Evolutionary conservation across 2,329 filamentous ascomycete species (phyloP).

Genomic region (Phyllosticta paracitricarpa): DNA sequence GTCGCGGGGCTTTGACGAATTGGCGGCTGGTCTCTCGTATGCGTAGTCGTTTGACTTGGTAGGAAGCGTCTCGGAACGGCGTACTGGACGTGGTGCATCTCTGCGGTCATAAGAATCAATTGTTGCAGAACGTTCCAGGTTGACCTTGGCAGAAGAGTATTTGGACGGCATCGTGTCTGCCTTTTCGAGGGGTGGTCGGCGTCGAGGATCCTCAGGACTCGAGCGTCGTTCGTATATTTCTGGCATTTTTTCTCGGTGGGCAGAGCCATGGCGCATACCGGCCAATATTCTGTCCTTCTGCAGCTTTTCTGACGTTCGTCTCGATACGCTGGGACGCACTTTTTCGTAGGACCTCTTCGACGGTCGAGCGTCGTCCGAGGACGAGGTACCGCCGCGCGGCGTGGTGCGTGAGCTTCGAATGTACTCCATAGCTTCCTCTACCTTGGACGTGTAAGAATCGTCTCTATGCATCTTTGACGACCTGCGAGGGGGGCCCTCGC

Average conservation of each 20-base stretch:
- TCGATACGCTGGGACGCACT: constrained; percentile 2
- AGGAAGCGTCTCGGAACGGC: constrained; percentile 31
- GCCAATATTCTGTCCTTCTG: constrained; percentile 5
- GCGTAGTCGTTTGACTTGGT: constrained; percentile 17
- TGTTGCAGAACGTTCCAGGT: constrained; percentile 22
- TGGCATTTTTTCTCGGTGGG: constrained; percentile 16
- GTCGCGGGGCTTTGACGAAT: constrained; percentile 22
- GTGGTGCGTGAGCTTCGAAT: background rate
- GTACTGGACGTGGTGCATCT: constrained; percentile 25
- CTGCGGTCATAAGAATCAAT: constrained; percentile 19
- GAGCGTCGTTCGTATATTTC: constrained; percentile 22
- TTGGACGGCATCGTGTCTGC: constrained; percentile 26
- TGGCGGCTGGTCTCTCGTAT: constrained; percentile 18
- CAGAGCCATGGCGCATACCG: background rate
- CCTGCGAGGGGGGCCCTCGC: constrained; percentile 11
- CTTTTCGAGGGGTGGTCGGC: constrained; percentile 28
- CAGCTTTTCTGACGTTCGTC: background rate
- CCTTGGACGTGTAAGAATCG: background rate
- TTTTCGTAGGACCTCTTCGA: background rate
- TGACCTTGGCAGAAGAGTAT: constrained; percentile 16
- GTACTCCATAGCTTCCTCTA: constrained; percentile 2
- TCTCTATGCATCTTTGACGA: constrained; percentile 2
- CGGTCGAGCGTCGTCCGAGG: background rate
- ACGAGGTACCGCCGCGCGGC: background rate
- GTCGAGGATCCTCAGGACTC: constrained; percentile 20